phyloP scores from a whole-genome alignment of 306 rosid species.

The Cyamopsis tetragonoloba region DNA sequence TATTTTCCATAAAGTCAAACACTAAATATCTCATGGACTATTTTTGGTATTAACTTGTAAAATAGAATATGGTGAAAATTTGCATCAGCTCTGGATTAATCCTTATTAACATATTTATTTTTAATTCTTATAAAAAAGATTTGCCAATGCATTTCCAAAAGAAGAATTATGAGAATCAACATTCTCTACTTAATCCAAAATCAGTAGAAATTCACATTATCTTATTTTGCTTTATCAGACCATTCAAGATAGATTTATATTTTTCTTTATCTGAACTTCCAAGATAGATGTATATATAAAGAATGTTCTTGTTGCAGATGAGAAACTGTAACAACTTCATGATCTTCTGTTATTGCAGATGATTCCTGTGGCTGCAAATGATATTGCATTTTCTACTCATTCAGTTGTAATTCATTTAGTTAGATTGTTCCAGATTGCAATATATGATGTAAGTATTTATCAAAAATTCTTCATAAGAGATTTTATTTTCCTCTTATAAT shows the following conservation, averaged over 20 bases:
- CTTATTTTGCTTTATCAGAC: neutral
- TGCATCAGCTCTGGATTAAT: neutral
- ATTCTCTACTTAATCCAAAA: neutral
- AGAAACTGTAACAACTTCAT: too few relatives aligned
- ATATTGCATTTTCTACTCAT: slow-evolving; percentile 54
- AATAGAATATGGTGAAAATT: too few relatives aligned
- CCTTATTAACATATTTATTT: too few relatives aligned
- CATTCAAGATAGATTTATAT: too few relatives aligned
- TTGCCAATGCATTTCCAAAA: neutral
- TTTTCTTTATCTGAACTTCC: too few relatives aligned
- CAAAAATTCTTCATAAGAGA: neutral
- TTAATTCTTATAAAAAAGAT: too few relatives aligned
- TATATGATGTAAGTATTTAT: slow-evolving; percentile 32
- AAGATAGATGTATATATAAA: too few relatives aligned
- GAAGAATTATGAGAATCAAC: neutral
- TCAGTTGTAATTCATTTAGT: slow-evolving; percentile 17
- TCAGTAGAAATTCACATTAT: neutral
- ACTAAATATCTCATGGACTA: too few relatives aligned
- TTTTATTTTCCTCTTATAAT: neutral
- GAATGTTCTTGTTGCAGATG: too few relatives aligned
- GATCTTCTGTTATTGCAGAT: slow-evolving; percentile 42
- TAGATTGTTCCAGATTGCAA: slow-evolving; percentile 25
- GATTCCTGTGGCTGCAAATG: slow-evolving; percentile 92
- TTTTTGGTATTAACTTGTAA: too few relatives aligned
- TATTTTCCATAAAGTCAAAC: too few relatives aligned